Base-by-base conservation (phyloP, 352 stramenopile genomes). In the Globisporangium paddicum region DNA sequence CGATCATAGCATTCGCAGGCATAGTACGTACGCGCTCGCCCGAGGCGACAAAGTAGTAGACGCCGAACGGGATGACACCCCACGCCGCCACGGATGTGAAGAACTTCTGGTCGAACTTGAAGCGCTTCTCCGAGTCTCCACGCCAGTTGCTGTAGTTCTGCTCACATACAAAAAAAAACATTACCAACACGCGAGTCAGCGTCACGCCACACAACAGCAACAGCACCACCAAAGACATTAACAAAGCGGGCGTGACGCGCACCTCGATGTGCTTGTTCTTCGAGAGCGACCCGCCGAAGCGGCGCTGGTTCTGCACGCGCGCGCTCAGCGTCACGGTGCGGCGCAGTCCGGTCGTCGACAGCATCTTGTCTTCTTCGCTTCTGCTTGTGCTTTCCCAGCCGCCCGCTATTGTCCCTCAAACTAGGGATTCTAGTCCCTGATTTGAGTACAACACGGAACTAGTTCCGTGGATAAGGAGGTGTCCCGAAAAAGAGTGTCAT, bases 181-280 rank as follows among this genome's bases (percentile, higher is more conserved):
- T 13, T n/a, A 46, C 23, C 0, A 38, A 38, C 34, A 38, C 34
- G 34, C 34, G 34, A n/a, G 34, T 38, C 34, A 38, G 34, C 34
- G 9, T 38, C 34, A 11, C 42, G 28, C 38, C 28, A 51, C 7
- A 55, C 18, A 58, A 48, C 19, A 59, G 60, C 8, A 28, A 38
- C 6, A 48, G 19, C n/a, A n/a, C n/a, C n/a, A n/a, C n/a, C n/a
- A n/a, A n/a, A 50, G 16, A 50, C 26, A 35, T 26, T 40, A 18
- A 45, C 1, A 48, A 58, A 26, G 45, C 26, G 5, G 7, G 9
- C 18, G 25, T 14, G 16, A n/a, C 0, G 66, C 66, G 48, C 54
- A 90, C 79, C 75, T 94, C 84, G 34, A 94, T 72, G 72, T 94
- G 78, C 69, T 87, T 82, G 73, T 94, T 94, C 78, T 92, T 94